These are phyloP conservation scores for Protomyces inouyei DNA, from an alignment of 1,139 yeast genomes.

Conservation along the genomic window DNA sequence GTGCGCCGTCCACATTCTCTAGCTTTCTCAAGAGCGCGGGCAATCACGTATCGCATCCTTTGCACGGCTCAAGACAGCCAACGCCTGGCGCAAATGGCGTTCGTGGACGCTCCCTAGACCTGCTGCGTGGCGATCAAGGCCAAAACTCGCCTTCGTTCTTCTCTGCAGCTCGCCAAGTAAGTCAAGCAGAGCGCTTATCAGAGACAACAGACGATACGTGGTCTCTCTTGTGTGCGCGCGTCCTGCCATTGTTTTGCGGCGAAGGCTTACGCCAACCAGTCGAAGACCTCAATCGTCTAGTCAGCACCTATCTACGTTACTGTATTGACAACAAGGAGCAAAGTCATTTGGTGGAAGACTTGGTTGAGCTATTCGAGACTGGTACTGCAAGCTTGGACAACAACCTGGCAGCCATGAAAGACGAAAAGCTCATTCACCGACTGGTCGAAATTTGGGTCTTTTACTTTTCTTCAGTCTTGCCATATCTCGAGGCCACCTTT, in stretches of 20 bases:
- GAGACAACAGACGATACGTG: constrained; percentile 46
- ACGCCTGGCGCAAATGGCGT: not conserved
- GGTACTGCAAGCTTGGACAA: constrained; percentile 48
- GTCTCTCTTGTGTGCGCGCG: constrained; percentile 45
- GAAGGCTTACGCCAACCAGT: constrained; percentile 50
- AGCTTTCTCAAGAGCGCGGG: constrained; percentile 16
- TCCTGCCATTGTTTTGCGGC: constrained; percentile 49
- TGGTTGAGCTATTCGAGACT: constrained; percentile 47
- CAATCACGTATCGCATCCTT: constrained; percentile 12
- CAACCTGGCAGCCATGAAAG: constrained; percentile 29
- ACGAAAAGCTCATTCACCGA: constrained; percentile 36
- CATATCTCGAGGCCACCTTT: constrained; percentile 56
- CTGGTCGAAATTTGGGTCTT: constrained; percentile 50
- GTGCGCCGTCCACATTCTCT: constrained; percentile 1
- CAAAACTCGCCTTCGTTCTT: constrained; percentile 24
- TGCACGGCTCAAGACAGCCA: not conserved
- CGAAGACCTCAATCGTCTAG: constrained; percentile 53
- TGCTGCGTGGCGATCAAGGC: not conserved
- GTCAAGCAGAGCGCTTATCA: not conserved
- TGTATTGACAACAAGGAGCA: constrained; percentile 45
- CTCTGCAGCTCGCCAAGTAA: not conserved
- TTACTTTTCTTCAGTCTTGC: constrained; percentile 52
- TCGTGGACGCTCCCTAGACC: constrained; percentile 16
- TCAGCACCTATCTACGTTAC: constrained; percentile 47
- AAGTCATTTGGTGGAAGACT: constrained; percentile 44